A percentile compares a stretch with the other conserved stretches of the same genome.
phyloP scores from a whole-genome alignment of 2,329 filamentous ascomycete genomes.

The Colletotrichum sp. region DNA sequence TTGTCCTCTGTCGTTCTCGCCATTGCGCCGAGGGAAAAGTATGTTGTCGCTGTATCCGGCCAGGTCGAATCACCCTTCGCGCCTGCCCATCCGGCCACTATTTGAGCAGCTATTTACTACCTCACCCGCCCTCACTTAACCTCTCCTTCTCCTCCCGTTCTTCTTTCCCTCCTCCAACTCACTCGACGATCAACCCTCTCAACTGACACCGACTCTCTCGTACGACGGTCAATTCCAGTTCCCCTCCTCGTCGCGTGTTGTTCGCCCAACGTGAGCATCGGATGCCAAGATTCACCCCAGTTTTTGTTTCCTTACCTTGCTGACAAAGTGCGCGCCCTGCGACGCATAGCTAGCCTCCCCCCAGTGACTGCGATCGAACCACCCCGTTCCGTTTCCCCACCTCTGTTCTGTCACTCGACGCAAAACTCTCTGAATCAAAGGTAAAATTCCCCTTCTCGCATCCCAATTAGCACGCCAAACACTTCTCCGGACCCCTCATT shows the following conservation, averaged over 20 bases:
- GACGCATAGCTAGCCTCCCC: neutral
- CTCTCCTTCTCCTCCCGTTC: neutral
- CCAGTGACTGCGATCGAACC: neutral
- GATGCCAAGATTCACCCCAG: neutral
- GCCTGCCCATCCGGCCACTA: neutral
- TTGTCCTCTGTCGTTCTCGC: neutral
- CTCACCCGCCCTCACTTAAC: neutral
- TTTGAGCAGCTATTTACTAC: slow-evolving; percentile 12
- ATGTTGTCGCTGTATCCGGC: neutral
- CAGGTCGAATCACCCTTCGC: neutral
- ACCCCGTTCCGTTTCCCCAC: neutral
- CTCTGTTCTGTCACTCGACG: neutral
- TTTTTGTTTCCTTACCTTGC: slow-evolving; percentile 6
- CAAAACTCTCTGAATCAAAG: neutral
- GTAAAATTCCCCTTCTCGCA: neutral
- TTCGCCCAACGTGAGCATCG: neutral
- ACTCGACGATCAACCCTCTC: slow-evolving; percentile 5
- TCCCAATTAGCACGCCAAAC: neutral
- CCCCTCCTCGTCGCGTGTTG: neutral
- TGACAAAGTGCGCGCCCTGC: slow-evolving; percentile 9
- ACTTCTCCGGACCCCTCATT: neutral
- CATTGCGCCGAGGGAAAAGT: neutral
- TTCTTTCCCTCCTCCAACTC: slow-evolving; percentile 1
- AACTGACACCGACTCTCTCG: neutral
- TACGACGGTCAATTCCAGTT: neutral